These are phyloP conservation scores for Taphrina communis DNA, from an alignment of 1,139 yeast genomes.

Conservation along the genomic window DNA sequence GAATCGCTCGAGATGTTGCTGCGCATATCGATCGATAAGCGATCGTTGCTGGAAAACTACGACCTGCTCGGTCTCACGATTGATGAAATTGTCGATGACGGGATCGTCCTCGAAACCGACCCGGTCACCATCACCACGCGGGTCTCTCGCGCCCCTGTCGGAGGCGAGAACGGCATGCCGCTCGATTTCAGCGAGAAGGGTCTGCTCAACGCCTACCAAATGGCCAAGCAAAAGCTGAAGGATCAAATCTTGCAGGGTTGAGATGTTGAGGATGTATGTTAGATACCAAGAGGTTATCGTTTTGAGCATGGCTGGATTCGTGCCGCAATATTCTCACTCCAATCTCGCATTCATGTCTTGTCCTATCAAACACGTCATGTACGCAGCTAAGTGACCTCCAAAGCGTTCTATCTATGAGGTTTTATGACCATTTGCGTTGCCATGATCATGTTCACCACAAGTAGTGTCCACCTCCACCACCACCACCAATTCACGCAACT, in stretches of 20 bases:
- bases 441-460: no score
- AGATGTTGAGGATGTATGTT: not conserved
- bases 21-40: conserved; percentile 64
- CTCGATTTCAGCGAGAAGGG: conserved; percentile 89
- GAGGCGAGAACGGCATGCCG: conserved; percentile 66
- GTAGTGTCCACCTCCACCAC: not conserved
- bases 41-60: conserved; percentile 77
- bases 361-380: no score
- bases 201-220: conserved; percentile 81
- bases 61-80: conserved; percentile 84
- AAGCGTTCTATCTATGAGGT: no score
- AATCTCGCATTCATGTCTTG: no score
- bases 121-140: conserved; percentile 84
- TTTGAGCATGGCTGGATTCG: not conserved
- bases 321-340: not conserved
- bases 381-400: no score
- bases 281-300: no score
- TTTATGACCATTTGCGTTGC: no score
- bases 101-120: conserved; percentile 83
- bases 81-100: conserved; percentile 88
- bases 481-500: not conserved
- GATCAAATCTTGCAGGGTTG: conserved; percentile 63
- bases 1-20: conserved; percentile 82
- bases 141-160: conserved; percentile 81
- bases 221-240: conserved; percentile 84